Evolutionary conservation across 768 basidiomycete species (phyloP), one percentile per base, ranked within the genome.

Genomic region (Mycena capillaripes): DNA sequence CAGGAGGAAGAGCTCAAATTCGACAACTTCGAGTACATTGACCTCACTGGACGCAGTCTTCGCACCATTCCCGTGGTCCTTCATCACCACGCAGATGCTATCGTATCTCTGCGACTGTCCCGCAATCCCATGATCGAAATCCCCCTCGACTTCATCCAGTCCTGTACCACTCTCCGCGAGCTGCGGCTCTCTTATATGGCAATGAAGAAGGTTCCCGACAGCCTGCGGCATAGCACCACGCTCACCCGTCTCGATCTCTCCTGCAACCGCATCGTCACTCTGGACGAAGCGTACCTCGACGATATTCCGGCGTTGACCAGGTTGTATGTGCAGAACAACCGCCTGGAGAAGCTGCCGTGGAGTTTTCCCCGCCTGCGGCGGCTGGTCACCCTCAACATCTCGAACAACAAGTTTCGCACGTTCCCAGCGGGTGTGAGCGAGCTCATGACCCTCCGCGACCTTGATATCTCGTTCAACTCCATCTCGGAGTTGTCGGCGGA

Each of bases 81-180:
- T 16, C 93, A 99, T 80, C 88, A 90, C 64, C 91, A 95, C 70
- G 96, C 97, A 1, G 91, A 93, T 75, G 89, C 89, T 29, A 97
- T 99, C 77, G 85, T 94, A 69, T 91, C 88, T 46, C 92, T 99
- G 69, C 95, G 94, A 71, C 89, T 99, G 17, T 97, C 96, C 4
- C 91, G 95, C 52, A 99, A 99, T 79, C 96, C 97, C 3, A 95
- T 97, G 90, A 89, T 97, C 65, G 97, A 99, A 81, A 93, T 99
- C 40, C 98, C 97, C 0, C 91, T 96, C 59, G 98, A 99, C 82
- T 99, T 99, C 79, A 93, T 98, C 68, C 95, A 98, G 81, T 90
- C 93, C 7, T 97, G 96, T 78, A 89, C 89, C 1, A 89, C 86
- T 7, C 89, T 99, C 11, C 91, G 92, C 67, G 97, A 98, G 76